Evolutionary conservation across 2,329 filamentous ascomycete genomes (phyloP).

Genomic region (Diaporthe humulicola): DNA sequence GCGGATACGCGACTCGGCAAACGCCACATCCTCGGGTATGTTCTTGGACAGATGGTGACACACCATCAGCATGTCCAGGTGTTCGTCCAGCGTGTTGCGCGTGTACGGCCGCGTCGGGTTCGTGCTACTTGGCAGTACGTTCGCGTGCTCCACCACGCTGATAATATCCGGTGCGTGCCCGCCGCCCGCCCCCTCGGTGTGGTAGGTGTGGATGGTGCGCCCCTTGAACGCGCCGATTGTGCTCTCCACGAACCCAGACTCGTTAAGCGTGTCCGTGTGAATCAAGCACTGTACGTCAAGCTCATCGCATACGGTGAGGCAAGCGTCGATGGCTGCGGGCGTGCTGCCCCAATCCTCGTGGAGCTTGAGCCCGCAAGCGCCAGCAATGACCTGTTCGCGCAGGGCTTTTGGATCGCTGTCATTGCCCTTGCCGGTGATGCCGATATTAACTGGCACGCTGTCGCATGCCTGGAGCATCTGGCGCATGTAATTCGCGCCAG

Average conservation of each 20-base stretch:
- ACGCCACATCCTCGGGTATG: slow-evolving; percentile 95
- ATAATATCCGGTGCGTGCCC: slow-evolving; percentile 98
- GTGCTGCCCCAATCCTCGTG: slow-evolving; percentile 98
- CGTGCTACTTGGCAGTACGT: slow-evolving; percentile 91
- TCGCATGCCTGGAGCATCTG: slow-evolving; percentile 94
- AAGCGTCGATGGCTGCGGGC: slow-evolving; percentile 90
- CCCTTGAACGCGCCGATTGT: slow-evolving; percentile 88
- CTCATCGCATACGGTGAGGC: slow-evolving; percentile 87
- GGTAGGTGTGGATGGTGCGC: slow-evolving; percentile 95
- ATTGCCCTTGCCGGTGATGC: slow-evolving; percentile 94
- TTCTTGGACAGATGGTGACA: slow-evolving; percentile 94
- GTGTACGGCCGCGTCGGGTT: slow-evolving; percentile 95
- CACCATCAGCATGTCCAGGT: slow-evolving; percentile 98
- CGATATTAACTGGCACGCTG: slow-evolving; percentile 84
- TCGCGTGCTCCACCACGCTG: slow-evolving; percentile 86
- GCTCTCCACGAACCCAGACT: slow-evolving; percentile 96
- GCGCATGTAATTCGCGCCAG: slow-evolving; percentile 83
- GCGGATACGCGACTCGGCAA: slow-evolving; percentile 93
- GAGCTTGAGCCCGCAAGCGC: slow-evolving; percentile 90
- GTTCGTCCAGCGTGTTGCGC: slow-evolving; percentile 92
- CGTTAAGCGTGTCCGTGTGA: slow-evolving; percentile 96
- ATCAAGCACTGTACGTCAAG: slow-evolving; percentile 94
- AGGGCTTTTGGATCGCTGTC: slow-evolving; percentile 80
- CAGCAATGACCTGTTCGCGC: slow-evolving; percentile 84
- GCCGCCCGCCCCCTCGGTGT: slow-evolving; percentile 94